These are phyloP conservation scores for Hermanozyma aechmeae DNA, from an alignment of 805 yeast species.

Conservation along the genomic window DNA sequence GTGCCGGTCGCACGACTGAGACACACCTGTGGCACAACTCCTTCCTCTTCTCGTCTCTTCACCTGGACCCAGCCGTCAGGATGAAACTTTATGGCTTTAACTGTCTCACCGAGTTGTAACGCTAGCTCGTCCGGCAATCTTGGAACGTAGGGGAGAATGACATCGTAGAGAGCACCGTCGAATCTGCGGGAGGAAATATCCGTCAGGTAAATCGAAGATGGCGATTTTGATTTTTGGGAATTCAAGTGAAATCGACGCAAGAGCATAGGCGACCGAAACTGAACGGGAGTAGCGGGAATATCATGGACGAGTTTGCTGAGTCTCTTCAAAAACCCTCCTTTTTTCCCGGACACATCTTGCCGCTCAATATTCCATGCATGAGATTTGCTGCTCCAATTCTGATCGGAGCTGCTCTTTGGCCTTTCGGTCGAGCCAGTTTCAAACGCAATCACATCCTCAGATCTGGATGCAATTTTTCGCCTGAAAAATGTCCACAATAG, in stretches of 20 bases:
- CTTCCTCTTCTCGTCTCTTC: conserved; percentile 10
- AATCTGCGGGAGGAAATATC: neutral
- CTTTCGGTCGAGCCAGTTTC: too few species aligned
- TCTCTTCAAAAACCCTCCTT: neutral
- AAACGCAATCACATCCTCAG: too few species aligned
- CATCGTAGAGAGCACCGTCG: neutral
- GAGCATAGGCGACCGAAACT: neutral
- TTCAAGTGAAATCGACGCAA: neutral
- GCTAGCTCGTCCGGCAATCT: conserved; percentile 25
- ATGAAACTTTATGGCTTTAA: conserved; percentile 14
- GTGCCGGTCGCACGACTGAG: conserved; percentile 4
- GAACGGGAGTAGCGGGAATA: neutral
- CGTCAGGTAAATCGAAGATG: neutral
- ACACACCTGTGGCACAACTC: conserved; percentile 27
- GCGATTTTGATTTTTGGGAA: neutral
- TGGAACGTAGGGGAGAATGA: conserved; percentile 12
- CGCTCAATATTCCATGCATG: too few species aligned
- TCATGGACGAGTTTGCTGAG: neutral
- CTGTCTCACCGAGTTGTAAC: conserved; percentile 21
- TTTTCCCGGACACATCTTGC: neutral
- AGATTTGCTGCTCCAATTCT: neutral
- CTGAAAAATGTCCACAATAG: too few species aligned
- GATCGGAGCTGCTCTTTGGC: neutral
- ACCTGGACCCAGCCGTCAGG: conserved; percentile 34
- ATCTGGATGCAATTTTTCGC: too few species aligned